These are phyloP conservation scores for Aspergillus clavatus DNA, from an alignment of 2,329 filamentous ascomycete genomes.

Conservation along the genomic window DNA sequence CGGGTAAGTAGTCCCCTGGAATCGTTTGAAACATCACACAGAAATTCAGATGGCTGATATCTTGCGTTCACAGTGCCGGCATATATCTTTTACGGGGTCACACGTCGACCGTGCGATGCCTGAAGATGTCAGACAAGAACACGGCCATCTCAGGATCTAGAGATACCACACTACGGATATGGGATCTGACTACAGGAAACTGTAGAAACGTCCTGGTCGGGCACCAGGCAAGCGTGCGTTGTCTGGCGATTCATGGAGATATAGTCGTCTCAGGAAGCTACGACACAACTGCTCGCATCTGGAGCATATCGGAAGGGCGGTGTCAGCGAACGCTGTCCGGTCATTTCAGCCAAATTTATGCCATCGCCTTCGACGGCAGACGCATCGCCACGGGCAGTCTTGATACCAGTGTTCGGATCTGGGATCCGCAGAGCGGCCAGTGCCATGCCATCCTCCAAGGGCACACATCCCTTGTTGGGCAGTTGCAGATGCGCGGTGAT, in stretches of 20 bases:
- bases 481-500: conserved; percentile 91
- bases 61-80: conserved; percentile 55
- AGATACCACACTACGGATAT: conserved; percentile 90
- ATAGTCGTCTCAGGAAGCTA: conserved; percentile 98
- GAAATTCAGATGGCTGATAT: neutral
- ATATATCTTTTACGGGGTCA: conserved; percentile 85
- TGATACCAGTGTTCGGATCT: conserved; percentile 94
- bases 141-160: conserved; percentile 95
- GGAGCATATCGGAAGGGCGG: conserved; percentile 93
- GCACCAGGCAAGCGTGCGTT: conserved; percentile 92
- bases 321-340: conserved; percentile 86
- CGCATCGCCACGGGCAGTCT: conserved; percentile 92
- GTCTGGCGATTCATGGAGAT: conserved; percentile 92
- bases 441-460: conserved; percentile 91
- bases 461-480: conserved; percentile 93
- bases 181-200: conserved; percentile 83
- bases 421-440: conserved; percentile 83
- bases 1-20: conserved; percentile 54
- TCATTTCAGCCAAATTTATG: conserved; percentile 98
- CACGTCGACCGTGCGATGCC: conserved; percentile 90
- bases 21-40: neutral
- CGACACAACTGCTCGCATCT: conserved; percentile 93
- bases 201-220: conserved; percentile 90
- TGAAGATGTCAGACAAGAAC: conserved; percentile 93
- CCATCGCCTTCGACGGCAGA: conserved; percentile 92